Percentiles rank a stretch among this genome's conserved stretches.
Evolutionary conservation across 352 stramenopile species (phyloP).

Genomic region (Pythium brachiatum): DNA sequence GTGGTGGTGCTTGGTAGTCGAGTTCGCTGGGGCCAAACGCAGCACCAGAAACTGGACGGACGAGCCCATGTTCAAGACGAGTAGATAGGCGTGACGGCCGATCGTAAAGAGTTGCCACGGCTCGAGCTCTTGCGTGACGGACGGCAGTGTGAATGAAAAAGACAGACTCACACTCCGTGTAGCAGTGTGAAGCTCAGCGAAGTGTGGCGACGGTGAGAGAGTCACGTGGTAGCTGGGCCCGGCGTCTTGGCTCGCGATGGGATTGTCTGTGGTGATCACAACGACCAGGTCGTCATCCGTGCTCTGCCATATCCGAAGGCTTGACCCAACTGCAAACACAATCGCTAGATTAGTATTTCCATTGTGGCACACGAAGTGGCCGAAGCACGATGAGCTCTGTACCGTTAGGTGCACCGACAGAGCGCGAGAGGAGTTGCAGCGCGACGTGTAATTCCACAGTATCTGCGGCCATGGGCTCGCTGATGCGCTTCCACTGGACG

Average conservation of each 20-base stretch:
- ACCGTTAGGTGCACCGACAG: conserved; percentile 14
- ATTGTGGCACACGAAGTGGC: not conserved
- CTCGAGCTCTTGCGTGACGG: conserved; percentile 30
- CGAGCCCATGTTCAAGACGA: conserved; percentile 47
- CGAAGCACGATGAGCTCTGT: not conserved
- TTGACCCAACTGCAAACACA: conserved; percentile 18
- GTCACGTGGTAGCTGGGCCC: conserved; percentile 35
- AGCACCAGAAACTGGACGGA: conserved; percentile 36
- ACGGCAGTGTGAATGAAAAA: conserved; percentile 37
- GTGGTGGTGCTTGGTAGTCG: not conserved
- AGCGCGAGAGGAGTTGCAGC: conserved; percentile 5
- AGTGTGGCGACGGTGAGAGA: conserved; percentile 39
- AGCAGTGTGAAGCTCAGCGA: conserved; percentile 13
- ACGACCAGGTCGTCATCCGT: conserved; percentile 46
- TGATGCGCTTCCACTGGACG: conserved; percentile 49
- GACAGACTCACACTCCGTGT: conserved; percentile 28
- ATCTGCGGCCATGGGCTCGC: not conserved
- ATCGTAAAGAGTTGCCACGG: conserved; percentile 46
- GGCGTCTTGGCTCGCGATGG: conserved; percentile 23
- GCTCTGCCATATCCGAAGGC: conserved; percentile 63
- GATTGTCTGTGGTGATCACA: conserved; percentile 31
- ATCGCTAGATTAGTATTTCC: not conserved
- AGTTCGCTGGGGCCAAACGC: not conserved
- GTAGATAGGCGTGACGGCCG: conserved; percentile 31
- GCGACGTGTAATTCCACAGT: not conserved